Evolutionary conservation across 345 rosid genomes (phyloP), one percentile per base, ranked within the genome.

Genomic region (Erysimum cheiranthoides): DNA sequence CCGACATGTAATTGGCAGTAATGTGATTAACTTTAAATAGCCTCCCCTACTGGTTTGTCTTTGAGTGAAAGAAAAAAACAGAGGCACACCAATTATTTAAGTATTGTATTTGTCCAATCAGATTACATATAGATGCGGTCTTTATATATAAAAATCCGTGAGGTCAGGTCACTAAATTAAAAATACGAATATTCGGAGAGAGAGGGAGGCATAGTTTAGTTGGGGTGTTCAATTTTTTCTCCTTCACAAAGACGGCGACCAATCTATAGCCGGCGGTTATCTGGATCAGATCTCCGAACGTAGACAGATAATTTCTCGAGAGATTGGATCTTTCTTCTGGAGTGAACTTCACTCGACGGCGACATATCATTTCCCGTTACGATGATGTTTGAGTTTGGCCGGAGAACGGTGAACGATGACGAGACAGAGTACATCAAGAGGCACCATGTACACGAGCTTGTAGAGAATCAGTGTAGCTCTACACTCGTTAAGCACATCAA

Each of bases 401-500:
- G 25, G 21, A 36, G 6, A 21, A 67, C 32, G 71, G 38, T 68
- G 72, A 52, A 38, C 28, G 38, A 16, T 68, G 61, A 5, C 1
- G 63, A 68, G 40, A 54, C 49, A 49, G 94, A 92, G 81, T 80
- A 79, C 76, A 68, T 86, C 45, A 77, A 83, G 71, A 90, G 76
- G 61, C 88, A 84, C 61, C 96, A 90, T 73, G 73, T 38, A 64
- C 96, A 83, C 50, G 85, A 85, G 80, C 81, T 82, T 10, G 71
- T 61, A 30, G 87, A 81, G 59, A 82, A 86, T 68, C 98, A 93
- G 89, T 87, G 95, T 74, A 81, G 84, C 70, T 90, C 95, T 16
- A 79, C 82, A 51, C 86, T 93, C 71, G 80, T 83, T 25, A 93
- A 89, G 81, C 94, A 86, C 83, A 86, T 90, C 93, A 90, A 80